A percentile compares a stretch with the other conserved stretches of the same genome.
Conservation (phyloP, 1,284 basidiomycete genomes). For the Athelia psychrophila region DNA sequence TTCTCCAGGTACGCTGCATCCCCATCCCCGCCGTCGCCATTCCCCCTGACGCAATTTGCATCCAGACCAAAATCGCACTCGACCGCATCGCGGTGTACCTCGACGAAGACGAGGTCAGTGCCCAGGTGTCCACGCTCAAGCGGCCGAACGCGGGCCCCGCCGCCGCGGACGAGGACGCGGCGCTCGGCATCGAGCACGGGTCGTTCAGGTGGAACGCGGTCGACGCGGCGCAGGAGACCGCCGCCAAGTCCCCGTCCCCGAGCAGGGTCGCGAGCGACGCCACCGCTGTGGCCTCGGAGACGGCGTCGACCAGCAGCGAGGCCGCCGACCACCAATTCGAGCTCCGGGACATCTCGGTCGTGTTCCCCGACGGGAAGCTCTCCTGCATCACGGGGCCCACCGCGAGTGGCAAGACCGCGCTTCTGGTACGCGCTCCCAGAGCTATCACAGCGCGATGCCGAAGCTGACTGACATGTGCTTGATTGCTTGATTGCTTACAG, state of each 20-base stretch:
- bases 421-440: conserved; percentile 43
- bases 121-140: conserved; percentile 47
- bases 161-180: conserved; percentile 13
- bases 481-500: too few relatives aligned
- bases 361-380: conserved; percentile 58
- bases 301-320: conserved; percentile 8
- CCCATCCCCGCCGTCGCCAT: too few relatives aligned
- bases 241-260: too few relatives aligned
- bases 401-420: conserved; percentile 69
- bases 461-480: too few relatives aligned
- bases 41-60: not conserved
- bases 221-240: conserved; percentile 13
- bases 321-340: conserved; percentile 45
- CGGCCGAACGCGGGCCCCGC: conserved; percentile 34
- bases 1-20: too few relatives aligned
- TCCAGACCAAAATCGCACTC: conserved; percentile 70
- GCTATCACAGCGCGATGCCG: too few relatives aligned
- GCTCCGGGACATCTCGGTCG: conserved; percentile 50
- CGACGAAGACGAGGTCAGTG: conserved; percentile 67
- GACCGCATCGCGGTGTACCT: conserved; percentile 82
- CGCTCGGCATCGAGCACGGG: conserved; percentile 53
- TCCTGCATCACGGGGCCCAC: conserved; percentile 61
- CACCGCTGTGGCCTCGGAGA: not conserved
- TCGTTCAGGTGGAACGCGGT: conserved; percentile 62
- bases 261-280: conserved; percentile 1